phyloP scores from a whole-genome alignment of 345 rosid genomes.

The Isatis tinctoria region DNA sequence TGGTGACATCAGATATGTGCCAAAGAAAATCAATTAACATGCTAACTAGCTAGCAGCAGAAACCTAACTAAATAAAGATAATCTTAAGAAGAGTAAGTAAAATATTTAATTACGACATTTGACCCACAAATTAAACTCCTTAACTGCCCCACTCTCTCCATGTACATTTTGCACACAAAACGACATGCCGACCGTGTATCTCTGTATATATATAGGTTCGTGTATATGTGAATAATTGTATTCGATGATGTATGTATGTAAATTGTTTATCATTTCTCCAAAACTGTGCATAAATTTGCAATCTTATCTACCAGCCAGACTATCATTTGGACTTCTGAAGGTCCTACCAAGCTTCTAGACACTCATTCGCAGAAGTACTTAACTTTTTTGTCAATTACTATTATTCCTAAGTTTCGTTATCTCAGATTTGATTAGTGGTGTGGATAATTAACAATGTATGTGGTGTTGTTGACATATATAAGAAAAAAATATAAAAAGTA shows the following conservation, averaged over 20 bases:
- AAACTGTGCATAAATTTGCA: neutral
- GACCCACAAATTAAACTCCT: conserved; percentile 13
- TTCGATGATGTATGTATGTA: neutral
- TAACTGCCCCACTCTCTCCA: conserved; percentile 20
- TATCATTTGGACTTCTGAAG: neutral
- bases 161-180: conserved; percentile 21
- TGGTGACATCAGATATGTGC: neutral
- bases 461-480: too few species aligned
- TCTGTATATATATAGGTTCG: neutral
- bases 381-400: too few species aligned
- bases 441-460: too few species aligned
- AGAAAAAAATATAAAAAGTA: too few species aligned
- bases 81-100: neutral
- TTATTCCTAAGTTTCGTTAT: too few species aligned
- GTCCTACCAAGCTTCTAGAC: neutral
- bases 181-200: neutral
- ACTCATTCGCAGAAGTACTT: neutral
- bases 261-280: neutral
- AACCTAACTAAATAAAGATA: neutral
- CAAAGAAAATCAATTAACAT: neutral
- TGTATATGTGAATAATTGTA: neutral
- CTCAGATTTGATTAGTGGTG: too few species aligned
- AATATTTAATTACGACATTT: conserved; percentile 6
- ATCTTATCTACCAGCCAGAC: neutral
- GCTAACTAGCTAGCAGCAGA: neutral